Evolutionary conservation across 441 rosid genomes (phyloP), one percentile per base, ranked within the genome.

Genomic region (Croton setiger): DNA sequence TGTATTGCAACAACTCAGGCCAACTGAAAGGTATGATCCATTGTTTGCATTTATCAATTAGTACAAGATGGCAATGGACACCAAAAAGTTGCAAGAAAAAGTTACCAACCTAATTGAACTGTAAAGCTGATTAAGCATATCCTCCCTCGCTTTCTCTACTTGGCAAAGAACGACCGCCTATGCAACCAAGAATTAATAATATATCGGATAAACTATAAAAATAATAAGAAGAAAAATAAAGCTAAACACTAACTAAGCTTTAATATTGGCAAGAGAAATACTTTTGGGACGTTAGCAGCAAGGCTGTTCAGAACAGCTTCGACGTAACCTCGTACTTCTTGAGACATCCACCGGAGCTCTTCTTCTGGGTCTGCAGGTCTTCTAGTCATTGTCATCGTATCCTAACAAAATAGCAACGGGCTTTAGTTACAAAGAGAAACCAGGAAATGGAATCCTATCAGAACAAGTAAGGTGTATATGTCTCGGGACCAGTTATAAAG

Each of bases 131-230:
- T 89, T 96, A 57, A 96, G 88, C 99, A 96, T 93, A 75, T 96
- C 98, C 87, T 96, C 99, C 82, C 86, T 93, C 45, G 99, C 87
- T 83, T 93, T 96, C 81, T 96, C 99, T 65, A 96, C 99, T 88
- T 96, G 99, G 85, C 99, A 96, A 76, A 96, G 97, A 79, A 96
- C 98, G 55, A 96, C 89, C 17, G 99, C 99, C 99, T 96, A 96
- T 81, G 78, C 57, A 59, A 74, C 70, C 79, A 77, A 69, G 73
- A 54, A 65, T 70, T 54, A 66, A 66, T 59, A 67, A 60, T 56
- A 15, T 9, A 55, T 64, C 62, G 57, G 51, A 59, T 67, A 66
- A 71, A 9, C n/a, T 31, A 58, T 0, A 36, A 27, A 27, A 0
- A 27, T 27, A 27, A 27, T 27, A 27, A 27, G 31, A 27, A n/a